Evolutionary conservation across 805 yeast genomes (phyloP), one percentile per base, ranked within the genome.

Genomic region (Metschnikowia cubensis): DNA sequence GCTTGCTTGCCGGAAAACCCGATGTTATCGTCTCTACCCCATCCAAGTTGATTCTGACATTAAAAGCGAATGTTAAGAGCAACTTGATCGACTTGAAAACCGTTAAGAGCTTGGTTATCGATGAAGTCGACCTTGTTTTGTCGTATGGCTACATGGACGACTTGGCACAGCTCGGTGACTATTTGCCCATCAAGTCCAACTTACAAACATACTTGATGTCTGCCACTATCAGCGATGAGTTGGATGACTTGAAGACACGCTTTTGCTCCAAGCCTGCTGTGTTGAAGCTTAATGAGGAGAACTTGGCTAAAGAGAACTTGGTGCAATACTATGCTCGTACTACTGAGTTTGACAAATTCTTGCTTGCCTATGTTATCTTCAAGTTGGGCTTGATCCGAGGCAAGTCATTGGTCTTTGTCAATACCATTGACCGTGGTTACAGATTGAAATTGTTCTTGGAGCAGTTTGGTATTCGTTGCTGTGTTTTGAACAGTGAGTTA

Each of bases 151-250:
- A 94, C 66, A 80, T 83, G 57, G 96, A 89, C 7, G 99, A 94
- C 68, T 74, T 92, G 54, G 73, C 79, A 38, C 79, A 77, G 59
- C 77, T 94, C 55, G 77, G 86, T 7, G 73, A 76, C 22, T 79
- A 69, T 54, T 70, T 91, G 54, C 89, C 90, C n/a, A 71, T 84
- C 52, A 84, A 83, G 62, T 85, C 86, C 54, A 82, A 80, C 51
- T 73, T 88, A 57, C 99, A 94, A 70, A 84, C 94, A 2, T 94
- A 89, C 69, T 73, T 94, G 58, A 94, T 94, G 98, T 87, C 96
- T 68, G 99, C 99, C 2, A 94, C 99, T 3, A 73, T 94, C 51
- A 87, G 83, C 62, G 96, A 89, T 40, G 97, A 92, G 54, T 81
- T 92, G 55, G 82, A 87, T 52, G 81, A 79, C 42, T 70, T 94